phyloP scores from a whole-genome alignment of 441 rosid species.

The Gossypium gossypioides region DNA sequence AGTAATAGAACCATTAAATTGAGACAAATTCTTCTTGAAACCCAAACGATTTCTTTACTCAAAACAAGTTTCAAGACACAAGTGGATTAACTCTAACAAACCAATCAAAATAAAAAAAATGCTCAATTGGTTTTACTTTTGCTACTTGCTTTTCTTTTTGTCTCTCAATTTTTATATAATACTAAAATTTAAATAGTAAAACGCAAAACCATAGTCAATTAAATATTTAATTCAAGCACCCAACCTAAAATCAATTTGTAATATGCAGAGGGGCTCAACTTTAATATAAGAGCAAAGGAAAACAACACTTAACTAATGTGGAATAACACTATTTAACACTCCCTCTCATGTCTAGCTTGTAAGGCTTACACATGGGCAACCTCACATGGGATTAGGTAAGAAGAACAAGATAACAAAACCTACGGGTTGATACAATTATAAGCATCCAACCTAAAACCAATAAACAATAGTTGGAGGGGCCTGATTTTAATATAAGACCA shows the following conservation, averaged over 20 bases:
- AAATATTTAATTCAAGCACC: not conserved
- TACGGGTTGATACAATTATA: not conserved
- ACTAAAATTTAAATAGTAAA: not conserved
- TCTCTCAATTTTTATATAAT: not conserved
- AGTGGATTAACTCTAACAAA: not conserved
- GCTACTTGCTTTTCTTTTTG: not conserved
- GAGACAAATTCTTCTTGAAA: not conserved
- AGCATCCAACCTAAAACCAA: not conserved
- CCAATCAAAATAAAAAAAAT: not conserved
- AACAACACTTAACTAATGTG: not conserved
- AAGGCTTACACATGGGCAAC: not conserved
- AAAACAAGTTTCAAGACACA: not conserved
- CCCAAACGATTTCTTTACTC: not conserved
- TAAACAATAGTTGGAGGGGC: not conserved
- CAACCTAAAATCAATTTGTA: not conserved
- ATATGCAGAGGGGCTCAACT: not conserved
- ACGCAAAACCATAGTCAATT: not conserved
- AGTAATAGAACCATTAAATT: not conserved
- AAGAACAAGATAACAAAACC: not conserved
- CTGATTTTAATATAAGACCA: not conserved
- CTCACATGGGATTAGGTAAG: not conserved
- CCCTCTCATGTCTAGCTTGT: not conserved
- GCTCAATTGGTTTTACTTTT: not conserved
- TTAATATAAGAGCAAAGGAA: not conserved
- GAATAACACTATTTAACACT: not conserved